Conservation (phyloP, 768 basidiomycete species). For the Suillus subluteus region DNA sequence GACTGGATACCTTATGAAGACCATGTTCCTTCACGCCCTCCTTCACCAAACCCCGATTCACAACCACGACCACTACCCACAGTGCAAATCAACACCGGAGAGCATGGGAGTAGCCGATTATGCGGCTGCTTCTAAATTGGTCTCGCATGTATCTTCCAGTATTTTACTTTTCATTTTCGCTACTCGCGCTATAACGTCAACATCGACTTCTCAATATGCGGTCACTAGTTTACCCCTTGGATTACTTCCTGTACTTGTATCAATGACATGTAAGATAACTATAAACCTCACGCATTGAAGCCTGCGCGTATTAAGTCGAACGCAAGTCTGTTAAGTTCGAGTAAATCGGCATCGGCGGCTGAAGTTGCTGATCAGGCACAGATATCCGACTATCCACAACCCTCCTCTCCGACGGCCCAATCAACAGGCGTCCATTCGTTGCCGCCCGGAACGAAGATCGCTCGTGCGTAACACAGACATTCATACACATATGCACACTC, state of each 20-base stretch:
- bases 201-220: too few relatives aligned
- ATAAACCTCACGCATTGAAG: too few relatives aligned
- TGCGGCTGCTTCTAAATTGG: neutral
- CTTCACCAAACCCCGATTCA: neutral
- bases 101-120: neutral
- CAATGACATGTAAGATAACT: too few relatives aligned
- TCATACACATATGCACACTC: neutral
- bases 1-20: neutral
- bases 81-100: neutral
- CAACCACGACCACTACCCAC: neutral
- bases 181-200: too few relatives aligned
- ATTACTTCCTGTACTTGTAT: too few relatives aligned
- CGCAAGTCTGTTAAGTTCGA: neutral
- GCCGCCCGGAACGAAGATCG: neutral
- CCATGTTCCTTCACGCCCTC: neutral
- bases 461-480: neutral
- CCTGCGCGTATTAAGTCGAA: too few relatives aligned
- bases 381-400: neutral
- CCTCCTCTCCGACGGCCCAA: neutral
- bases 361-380: constrained; percentile 1
- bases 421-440: neutral
- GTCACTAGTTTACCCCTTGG: too few relatives aligned
- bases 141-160: too few relatives aligned
- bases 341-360: neutral
- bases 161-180: too few relatives aligned